Evolutionary conservation across 805 yeast genomes (phyloP).

Genomic region (Saturnispora diversa): DNA sequence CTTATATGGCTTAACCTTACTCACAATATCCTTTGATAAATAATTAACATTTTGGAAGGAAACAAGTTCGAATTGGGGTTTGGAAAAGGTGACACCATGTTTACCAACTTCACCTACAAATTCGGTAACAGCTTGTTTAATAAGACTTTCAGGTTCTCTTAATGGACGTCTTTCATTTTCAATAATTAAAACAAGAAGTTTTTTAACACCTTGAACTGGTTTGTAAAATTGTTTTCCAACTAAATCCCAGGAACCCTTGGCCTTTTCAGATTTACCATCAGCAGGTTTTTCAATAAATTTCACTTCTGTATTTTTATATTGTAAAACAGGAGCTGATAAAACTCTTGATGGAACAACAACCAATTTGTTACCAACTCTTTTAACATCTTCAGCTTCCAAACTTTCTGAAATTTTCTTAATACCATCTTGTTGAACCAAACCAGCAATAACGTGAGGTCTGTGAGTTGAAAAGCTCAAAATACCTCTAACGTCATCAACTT

Average conservation of each 20-base stretch:
- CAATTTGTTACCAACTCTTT: constrained; percentile 19
- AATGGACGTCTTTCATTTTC: constrained; percentile 15
- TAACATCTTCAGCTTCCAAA: constrained; percentile 12
- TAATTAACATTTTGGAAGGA: constrained; percentile 12
- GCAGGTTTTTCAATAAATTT: constrained; percentile 17
- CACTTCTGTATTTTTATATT: constrained; percentile 16
- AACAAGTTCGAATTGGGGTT: constrained; percentile 9
- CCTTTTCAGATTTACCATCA: constrained; percentile 20
- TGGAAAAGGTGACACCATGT: constrained; percentile 18
- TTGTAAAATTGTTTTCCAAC: constrained; percentile 17
- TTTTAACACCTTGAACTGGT: constrained; percentile 15
- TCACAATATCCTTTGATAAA: constrained; percentile 13
- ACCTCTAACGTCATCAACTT: constrained; percentile 24
- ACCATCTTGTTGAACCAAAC: constrained; percentile 25
- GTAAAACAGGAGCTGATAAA: constrained; percentile 19
- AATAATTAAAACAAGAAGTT: constrained; percentile 16
- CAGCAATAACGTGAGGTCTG: constrained; percentile 25
- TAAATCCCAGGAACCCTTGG: constrained; percentile 22
- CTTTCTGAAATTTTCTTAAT: constrained; percentile 15
- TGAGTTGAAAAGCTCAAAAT: constrained; percentile 25
- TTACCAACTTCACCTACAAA: constrained; percentile 16
- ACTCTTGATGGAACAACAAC: constrained; percentile 27
- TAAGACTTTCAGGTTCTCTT: constrained; percentile 13
- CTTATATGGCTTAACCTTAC: constrained; percentile 15
- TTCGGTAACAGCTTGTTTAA: constrained; percentile 16